Evolutionary conservation across 805 yeast species (phyloP), one percentile per base, ranked within the genome.

Genomic region (Kodamaea laetipori): DNA sequence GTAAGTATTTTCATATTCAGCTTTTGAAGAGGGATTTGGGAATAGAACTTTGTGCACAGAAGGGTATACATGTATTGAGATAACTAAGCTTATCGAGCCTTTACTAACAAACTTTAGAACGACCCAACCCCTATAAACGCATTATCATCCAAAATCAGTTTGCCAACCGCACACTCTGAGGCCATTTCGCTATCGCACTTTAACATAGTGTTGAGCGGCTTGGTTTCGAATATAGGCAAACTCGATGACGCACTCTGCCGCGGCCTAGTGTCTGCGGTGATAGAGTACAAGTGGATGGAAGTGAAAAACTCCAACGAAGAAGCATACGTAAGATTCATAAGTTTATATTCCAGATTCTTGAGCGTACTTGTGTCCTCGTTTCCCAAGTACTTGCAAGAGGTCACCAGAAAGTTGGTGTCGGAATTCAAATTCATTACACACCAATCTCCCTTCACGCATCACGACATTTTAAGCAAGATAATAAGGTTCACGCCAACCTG

Each of bases 371-470:
- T 90, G 28, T 84, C 95, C 3, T 85, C 92, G 36, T 74, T 83
- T 47, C 98, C 98, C 6, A 87, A 82, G 61, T 92, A 95, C 87
- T 82, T 94, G 80, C 77, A 79, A 49, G 95, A 87, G 46, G 87
- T 92, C n/a, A 81, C 86, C 15, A 69, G 74, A 47, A 76, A 78
- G 45, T 63, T 92, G n/a, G 76, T 90, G 8, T 54, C 72, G 13
- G 89, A 82, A 54, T 86, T 92, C 54, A 42, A 43, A 11, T 31
- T 48, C 17, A 50, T 51, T 23, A 52, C 45, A 32, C 47, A 49
- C 23, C 24, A 35, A 11, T 34, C 59, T 6, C 52, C 30, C 19
- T 70, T 40, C 55, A 55, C 37, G 52, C 81, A 50, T 63, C 97
- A 92, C 66, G 73, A 74, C 10, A 72, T 87, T 32, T 65, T 92